Conservation (phyloP, 1,284 basidiomycete species). For the Ganoderma multipileum region DNA sequence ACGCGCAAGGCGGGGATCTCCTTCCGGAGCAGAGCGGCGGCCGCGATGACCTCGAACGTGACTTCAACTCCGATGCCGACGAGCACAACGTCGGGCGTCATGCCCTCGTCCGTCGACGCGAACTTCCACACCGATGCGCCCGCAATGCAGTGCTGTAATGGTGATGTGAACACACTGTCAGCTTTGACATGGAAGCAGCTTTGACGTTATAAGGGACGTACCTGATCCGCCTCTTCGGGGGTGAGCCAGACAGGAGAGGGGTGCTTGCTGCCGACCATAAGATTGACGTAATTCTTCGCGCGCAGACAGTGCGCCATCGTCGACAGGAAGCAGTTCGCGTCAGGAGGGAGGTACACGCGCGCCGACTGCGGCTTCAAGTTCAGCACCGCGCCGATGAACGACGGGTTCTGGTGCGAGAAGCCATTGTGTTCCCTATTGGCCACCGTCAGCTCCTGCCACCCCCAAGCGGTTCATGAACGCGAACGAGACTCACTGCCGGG, state of each 20-base stretch:
- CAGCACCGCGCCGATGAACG: slow-evolving; percentile 85
- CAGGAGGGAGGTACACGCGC: slow-evolving; percentile 90
- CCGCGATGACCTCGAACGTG: slow-evolving; percentile 81
- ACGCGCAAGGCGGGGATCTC: slow-evolving; percentile 70
- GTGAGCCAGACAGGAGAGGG: slow-evolving; percentile 74
- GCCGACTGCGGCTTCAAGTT: slow-evolving; percentile 77
- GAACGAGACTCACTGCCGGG: slow-evolving; percentile 60
- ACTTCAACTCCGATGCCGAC: slow-evolving; percentile 80
- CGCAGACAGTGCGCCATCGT: slow-evolving; percentile 84
- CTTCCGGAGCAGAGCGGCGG: slow-evolving; percentile 75
- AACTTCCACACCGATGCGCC: slow-evolving; percentile 82
- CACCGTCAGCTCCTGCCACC: not conserved
- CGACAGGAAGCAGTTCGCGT: slow-evolving; percentile 85
- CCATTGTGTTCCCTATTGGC: slow-evolving; percentile 67
- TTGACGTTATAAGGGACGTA: slow-evolving; percentile 34
- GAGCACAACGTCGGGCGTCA: slow-evolving; percentile 72
- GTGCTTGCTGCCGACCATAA: slow-evolving; percentile 89
- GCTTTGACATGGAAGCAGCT: too few species aligned
- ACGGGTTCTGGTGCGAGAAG: slow-evolving; percentile 88
- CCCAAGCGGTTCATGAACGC: slow-evolving; percentile 3
- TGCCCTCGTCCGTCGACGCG: slow-evolving; percentile 70
- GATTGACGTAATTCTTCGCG: slow-evolving; percentile 85
- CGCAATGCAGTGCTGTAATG: slow-evolving; percentile 69
- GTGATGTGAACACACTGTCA: not conserved
- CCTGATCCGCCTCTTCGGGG: slow-evolving; percentile 67